These are phyloP conservation scores for Pestalotiopsis sp. DNA, from an alignment of 2,329 filamentous ascomycete species.

Conservation along the genomic window DNA sequence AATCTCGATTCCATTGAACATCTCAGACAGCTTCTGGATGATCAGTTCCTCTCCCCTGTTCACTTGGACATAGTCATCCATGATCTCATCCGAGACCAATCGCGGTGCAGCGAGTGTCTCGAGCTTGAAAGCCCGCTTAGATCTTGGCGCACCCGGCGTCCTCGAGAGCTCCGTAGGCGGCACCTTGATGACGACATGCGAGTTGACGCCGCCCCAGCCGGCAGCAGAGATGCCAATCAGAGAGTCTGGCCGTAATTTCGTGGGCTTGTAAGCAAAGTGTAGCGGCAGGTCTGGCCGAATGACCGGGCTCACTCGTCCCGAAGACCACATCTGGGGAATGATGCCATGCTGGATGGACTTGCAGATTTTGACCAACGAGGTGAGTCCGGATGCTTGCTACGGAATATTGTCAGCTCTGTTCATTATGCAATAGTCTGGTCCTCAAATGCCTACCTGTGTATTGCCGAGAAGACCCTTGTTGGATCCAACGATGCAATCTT, in stretches of 20 bases:
- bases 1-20: not conserved
- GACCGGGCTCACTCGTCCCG: not conserved
- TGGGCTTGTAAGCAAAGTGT: not conserved
- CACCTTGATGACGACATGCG: not conserved
- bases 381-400: not conserved
- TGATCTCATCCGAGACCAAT: not conserved
- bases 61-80: not conserved
- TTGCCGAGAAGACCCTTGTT: not conserved
- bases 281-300: not conserved
- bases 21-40: not conserved
- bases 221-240: not conserved
- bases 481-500: not conserved
- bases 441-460: not conserved
- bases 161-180: not conserved
- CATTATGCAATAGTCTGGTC: not conserved
- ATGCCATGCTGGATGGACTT: not conserved
- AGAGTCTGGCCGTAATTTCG: not conserved
- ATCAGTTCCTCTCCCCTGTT: not conserved
- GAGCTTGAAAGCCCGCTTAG: not conserved
- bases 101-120: not conserved
- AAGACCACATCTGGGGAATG: not conserved
- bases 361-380: not conserved
- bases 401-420: not conserved
- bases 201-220: not conserved
- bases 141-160: not conserved